Evolutionary conservation across 2,329 filamentous ascomycete species (phyloP), one percentile per base, ranked within the genome.

Genomic region (Trichophyton rubrum): DNA sequence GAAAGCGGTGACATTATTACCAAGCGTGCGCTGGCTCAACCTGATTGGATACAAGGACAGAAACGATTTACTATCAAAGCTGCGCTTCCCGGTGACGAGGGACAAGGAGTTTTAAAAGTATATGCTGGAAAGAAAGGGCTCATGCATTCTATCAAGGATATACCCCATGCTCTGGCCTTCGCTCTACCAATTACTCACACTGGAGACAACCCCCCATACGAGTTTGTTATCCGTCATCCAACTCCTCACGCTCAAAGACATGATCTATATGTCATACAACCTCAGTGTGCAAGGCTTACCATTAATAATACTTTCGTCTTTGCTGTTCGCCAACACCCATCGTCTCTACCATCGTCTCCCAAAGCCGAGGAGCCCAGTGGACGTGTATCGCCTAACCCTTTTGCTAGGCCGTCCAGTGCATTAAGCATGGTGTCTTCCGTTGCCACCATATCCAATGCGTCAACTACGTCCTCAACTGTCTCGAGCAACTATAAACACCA

Each of bases 251-350:
- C 93, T n/a, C 90, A 96, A 70, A 85, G 92, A 47, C 91, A 99
- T 73, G 93, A 99, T 71, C 85, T 99, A 62, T 99, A 99, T 73
- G 89, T 99, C 64, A 89, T 91, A 51, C 93, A 97, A 70, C 93
- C 95, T 1, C 95, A 99, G 73, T 99, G 93, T 72, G 82, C 87
- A 65, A 84, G 86, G 27, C 79, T 99, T 30, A 91, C 90, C 1
- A 80, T 95, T 60, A 96, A 97, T 77, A 97, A 99, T 71, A 99
- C 93, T 0, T 99, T 96, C 70, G 92, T 99, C 30, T 99, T 99
- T 73, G 88, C 88, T 59, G 88, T 99, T 63, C 88, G 93, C 53
- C 93, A 99, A 70, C 91, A 99, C 70, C 89, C 91, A 0, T 87
- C 89, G 0, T 82, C 81, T 0, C 74, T 81, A 0, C 74, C 74